Conservation (phyloP, 352 stramenopile genomes). For the Peronospora destructor region DNA sequence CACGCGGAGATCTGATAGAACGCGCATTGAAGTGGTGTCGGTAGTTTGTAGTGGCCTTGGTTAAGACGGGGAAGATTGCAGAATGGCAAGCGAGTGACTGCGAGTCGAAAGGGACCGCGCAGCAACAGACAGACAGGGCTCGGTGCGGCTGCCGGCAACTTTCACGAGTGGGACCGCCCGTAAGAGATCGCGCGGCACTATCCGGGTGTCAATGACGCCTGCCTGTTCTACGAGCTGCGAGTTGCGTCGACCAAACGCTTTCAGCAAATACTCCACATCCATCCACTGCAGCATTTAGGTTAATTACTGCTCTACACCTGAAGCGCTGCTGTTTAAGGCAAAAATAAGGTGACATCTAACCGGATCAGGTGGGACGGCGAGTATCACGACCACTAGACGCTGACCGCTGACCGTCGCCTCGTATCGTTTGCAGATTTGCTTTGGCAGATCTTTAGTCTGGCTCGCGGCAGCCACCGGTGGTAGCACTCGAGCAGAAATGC, state of each 20-base stretch:
- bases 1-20: conserved; percentile 8
- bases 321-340: neutral
- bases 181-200: conserved; percentile 14
- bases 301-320: neutral
- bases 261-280: neutral
- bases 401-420: neutral
- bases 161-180: conserved; percentile 21
- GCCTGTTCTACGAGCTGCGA: too few relatives aligned
- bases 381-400: conserved; percentile 8
- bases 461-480: neutral
- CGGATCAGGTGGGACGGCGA: conserved; percentile 7
- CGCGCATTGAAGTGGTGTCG: conserved; percentile 11
- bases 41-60: neutral
- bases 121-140: conserved; percentile 16
- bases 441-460: conserved; percentile 14
- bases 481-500: neutral
- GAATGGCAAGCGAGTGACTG: conserved; percentile 14
- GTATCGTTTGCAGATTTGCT: conserved; percentile 16
- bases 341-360: neutral
- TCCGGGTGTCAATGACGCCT: neutral
- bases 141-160: conserved; percentile 11
- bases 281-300: neutral
- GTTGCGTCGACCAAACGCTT: too few relatives aligned
- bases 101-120: conserved; percentile 11
- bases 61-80: conserved; percentile 13